phyloP scores from a whole-genome alignment of 495 filamentous ascomycete species.

The Bombardia bombarda region DNA sequence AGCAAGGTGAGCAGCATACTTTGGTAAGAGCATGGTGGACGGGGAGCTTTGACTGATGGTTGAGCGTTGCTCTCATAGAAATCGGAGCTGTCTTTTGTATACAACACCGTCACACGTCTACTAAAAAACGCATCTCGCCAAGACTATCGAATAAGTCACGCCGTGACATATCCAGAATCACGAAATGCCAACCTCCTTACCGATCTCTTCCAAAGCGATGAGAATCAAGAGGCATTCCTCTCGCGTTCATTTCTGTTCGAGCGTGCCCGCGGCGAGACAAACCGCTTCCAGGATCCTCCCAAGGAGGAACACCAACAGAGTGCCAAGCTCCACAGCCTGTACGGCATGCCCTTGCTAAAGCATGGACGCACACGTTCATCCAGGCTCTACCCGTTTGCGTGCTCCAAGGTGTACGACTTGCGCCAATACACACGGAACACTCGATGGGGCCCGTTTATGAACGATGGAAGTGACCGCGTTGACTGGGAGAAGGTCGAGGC shows the following conservation, averaged over 20 bases:
- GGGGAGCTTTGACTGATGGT: background rate
- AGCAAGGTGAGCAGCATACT: conserved; percentile 23
- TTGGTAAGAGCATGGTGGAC: background rate
- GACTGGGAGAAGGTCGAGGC: conserved; percentile 69
- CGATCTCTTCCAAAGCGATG: conserved; percentile 27
- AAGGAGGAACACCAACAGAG: conserved; percentile 40
- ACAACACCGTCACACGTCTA: conserved; percentile 24
- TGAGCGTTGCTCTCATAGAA: background rate
- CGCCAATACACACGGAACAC: conserved; percentile 48
- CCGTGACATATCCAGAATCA: conserved; percentile 25
- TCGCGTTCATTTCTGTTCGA: conserved; percentile 46
- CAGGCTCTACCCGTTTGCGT: conserved; percentile 45
- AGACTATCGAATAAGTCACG: conserved; percentile 7
- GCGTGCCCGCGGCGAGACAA: conserved; percentile 25
- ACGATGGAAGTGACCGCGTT: conserved; percentile 41
- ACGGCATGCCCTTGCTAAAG: conserved; percentile 48
- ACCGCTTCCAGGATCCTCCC: conserved; percentile 6
- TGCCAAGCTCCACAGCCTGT: conserved; percentile 55
- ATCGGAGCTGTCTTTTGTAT: conserved; percentile 24
- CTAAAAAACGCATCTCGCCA: conserved; percentile 19
- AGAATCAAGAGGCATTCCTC: conserved; percentile 38
- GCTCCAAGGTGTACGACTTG: conserved; percentile 56
- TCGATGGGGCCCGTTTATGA: conserved; percentile 55
- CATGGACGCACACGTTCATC: no score
- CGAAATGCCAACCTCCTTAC: conserved; percentile 42